Conservation (phyloP, 2,329 filamentous ascomycete species). For the Penicillium sumatraense region DNA sequence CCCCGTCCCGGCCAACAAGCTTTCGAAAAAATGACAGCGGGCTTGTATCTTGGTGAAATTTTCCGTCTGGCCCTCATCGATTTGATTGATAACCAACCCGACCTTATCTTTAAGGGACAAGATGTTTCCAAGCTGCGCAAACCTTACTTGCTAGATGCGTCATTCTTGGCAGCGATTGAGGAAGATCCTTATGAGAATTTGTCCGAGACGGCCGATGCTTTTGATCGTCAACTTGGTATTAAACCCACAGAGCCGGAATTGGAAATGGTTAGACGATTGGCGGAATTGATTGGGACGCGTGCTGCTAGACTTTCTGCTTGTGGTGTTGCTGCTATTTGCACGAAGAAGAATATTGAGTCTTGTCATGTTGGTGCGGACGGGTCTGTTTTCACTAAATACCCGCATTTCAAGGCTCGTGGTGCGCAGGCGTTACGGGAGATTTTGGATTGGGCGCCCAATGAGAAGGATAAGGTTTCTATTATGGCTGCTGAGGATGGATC, state of each 20-base stretch:
- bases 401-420: constrained; percentile 92
- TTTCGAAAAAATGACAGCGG: constrained; percentile 98
- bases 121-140: constrained; percentile 80
- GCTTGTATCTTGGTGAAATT: constrained; percentile 91
- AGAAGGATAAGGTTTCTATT: constrained; percentile 85
- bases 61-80: constrained; percentile 88
- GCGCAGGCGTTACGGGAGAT: constrained; percentile 91
- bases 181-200: constrained; percentile 97
- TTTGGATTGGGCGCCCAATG: constrained; percentile 86
- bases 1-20: constrained; percentile 92
- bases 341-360: constrained; percentile 85
- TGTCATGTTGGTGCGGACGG: constrained; percentile 97
- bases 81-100: constrained; percentile 75
- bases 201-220: constrained; percentile 82
- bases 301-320: constrained; percentile 91
- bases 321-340: constrained; percentile 93
- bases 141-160: constrained; percentile 87
- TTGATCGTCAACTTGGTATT: constrained; percentile 76
- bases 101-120: constrained; percentile 80
- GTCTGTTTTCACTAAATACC: constrained; percentile 99
- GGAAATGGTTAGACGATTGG: constrained; percentile 83
- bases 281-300: constrained; percentile 93
- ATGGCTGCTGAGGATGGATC: constrained; percentile 91
- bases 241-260: constrained; percentile 75
- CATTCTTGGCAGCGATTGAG: constrained; percentile 91